Base-by-base conservation (phyloP, 768 basidiomycete genomes). In the Coprinellus micaceus region DNA sequence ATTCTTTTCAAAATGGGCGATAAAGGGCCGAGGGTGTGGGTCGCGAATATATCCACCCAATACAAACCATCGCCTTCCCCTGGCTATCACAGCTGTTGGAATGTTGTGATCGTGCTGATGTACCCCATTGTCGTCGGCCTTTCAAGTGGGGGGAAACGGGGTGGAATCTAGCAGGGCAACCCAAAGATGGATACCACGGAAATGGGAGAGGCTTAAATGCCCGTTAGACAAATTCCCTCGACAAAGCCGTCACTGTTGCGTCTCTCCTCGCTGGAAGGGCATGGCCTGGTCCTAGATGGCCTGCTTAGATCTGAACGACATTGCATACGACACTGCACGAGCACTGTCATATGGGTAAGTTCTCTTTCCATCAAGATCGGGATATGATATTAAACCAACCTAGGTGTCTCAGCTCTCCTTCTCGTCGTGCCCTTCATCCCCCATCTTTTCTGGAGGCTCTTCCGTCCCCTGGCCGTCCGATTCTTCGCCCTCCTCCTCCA, bases 401-500 rank as follows among this genome's bases (percentile, higher is more conserved):
- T 37, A 29, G 13, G 15, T 17, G 33, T 51, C 49, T 51, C 49
- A 51, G 49, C 30, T 29, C 10, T 33, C 17, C 13, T 36, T 51
- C 12, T 24, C 49, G 15, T 30, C 19, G 17, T 29, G 26, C 39
- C 11, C 45, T 43, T 44, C 53, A 24, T 45, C 19, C 28, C 13
- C 30, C 29, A 24, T 17, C 19, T 44, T 25, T 26, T 30, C 53
- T 37, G 12, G 1, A 13, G 15, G 28, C 12, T 24, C 53, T 33
- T 33, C 22, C 17, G 30, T 40, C 21, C n/a, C 29, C 11, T n/a
- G 2, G 15, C 28, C 25, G 7, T 48, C 47, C 17, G 13, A 26
- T 15, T 26, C 28, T 7, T n/a, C 25, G 25, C 58, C 54, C 2
- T 45, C 65, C n/a, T 59, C 62, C 30, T 56, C 67, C 11, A 52